Evolutionary conservation across 2,329 filamentous ascomycete species (phyloP), one percentile per base, ranked within the genome.

Genomic region (Endoconidiophora laricicola): DNA sequence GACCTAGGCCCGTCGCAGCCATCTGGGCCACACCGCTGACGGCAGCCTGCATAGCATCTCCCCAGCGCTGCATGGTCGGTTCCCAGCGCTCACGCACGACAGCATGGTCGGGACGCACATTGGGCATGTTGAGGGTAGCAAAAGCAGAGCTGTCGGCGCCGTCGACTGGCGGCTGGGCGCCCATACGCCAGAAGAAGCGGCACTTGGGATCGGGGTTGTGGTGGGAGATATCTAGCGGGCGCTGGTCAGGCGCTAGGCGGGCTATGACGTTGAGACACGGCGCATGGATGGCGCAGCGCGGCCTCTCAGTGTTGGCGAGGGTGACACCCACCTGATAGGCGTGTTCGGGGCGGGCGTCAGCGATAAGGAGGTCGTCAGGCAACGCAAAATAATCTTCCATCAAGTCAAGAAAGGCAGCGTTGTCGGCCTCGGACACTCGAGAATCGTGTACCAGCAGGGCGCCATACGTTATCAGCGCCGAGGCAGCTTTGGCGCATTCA

Each of bases 341-440:
- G 23, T 78, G 63, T 58, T 72, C 71, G 4, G 75, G 75, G 2
- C 73, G 68, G 63, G 77, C 73, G 56, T 79, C 75, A 36, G 58
- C 59, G 45, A 60, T 61, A 36, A 78, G 66, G 2, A 58, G 60
- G 6, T 60, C 66, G 16, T 64, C 63, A 14, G 74, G 70, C 61
- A 78, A 75, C 33, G 73, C 73, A 58, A 79, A 79, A 66, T 79
- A 79, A 64, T 78, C 73, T 62, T 79, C 75, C n/a, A 78, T 69
- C 37, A 79, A 66, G 60, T 79, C 73, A 51, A 79, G 70, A 57
- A 79, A 79, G 49, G 65, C 62, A 23, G 64, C 63, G 63, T 79
- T 79, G 62, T 76, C 71, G 2, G 62, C 56, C 57, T 74, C 71
- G 16, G 71, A 65, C 10, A 77, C 74, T 54, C 75, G 73, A 47